Percentiles rank a stretch among this genome's conserved stretches.
phyloP scores from a whole-genome alignment of 2,329 filamentous ascomycete genomes.

The Aureobasidium sp. region DNA sequence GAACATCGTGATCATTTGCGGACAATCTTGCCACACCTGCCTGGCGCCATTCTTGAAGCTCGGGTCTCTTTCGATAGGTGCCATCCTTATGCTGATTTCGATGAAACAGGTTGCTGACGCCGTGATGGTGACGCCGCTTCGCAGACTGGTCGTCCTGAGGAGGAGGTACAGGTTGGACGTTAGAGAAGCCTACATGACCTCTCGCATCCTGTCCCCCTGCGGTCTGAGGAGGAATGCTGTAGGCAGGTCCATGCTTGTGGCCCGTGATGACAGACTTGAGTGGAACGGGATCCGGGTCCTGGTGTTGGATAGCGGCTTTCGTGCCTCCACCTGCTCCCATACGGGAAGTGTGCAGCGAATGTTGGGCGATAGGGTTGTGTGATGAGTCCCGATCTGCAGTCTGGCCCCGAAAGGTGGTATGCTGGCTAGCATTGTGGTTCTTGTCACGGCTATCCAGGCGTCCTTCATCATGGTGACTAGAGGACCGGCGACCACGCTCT shows the following conservation, averaged over 20 bases:
- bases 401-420: conserved; percentile 4
- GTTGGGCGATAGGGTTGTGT: conserved; percentile 23
- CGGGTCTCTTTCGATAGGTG: conserved; percentile 45
- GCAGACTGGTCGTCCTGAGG: conserved; percentile 16
- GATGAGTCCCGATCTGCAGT: conserved; percentile 2
- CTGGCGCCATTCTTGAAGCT: conserved; percentile 47
- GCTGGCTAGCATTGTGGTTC: background rate
- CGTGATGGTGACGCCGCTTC: conserved; percentile 22
- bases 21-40: conserved; percentile 32
- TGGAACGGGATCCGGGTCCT: conserved; percentile 28
- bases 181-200: conserved; percentile 34
- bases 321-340: conserved; percentile 26
- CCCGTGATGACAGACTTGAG: conserved; percentile 21
- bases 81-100: conserved; percentile 37
- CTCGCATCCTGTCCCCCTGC: conserved; percentile 27
- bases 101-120: conserved; percentile 31
- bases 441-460: background rate
- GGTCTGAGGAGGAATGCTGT: conserved; percentile 30
- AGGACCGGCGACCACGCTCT: background rate
- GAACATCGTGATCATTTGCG: conserved; percentile 34
- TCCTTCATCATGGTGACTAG: background rate
- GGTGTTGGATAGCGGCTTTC: conserved; percentile 27
- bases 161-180: conserved; percentile 18
- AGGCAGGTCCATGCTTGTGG: conserved; percentile 21
- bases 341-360: conserved; percentile 31